Percentiles rank a stretch among this genome's conserved stretches.
phyloP scores from a whole-genome alignment of 1,284 basidiomycete genomes.

The Cystobasidium sp. region DNA sequence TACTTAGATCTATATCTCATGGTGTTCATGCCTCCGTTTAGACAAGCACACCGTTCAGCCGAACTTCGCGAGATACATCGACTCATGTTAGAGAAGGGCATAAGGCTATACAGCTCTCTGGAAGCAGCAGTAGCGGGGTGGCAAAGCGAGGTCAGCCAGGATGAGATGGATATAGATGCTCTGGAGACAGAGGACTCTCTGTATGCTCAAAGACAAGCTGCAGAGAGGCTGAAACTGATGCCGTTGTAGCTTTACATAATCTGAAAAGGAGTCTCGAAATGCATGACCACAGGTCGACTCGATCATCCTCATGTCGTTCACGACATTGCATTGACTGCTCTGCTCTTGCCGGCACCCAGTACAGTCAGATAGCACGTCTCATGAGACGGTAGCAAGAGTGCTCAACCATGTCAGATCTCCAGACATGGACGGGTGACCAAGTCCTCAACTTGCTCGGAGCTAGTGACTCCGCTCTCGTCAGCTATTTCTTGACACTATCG shows the following conservation, averaged over 20 bases:
- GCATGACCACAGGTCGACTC: not conserved
- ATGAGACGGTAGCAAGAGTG: not conserved
- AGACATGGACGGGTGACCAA: slow-evolving; percentile 51
- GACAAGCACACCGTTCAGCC: slow-evolving; percentile 67
- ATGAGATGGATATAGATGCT: slow-evolving; percentile 52
- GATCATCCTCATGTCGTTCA: not conserved
- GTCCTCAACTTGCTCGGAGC: slow-evolving; percentile 49
- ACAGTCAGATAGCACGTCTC: not conserved
- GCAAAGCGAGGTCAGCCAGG: slow-evolving; percentile 56
- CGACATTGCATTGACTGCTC: not conserved
- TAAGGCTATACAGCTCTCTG: slow-evolving; percentile 71
- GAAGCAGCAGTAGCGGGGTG: slow-evolving; percentile 66
- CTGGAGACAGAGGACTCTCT: slow-evolving; percentile 56
- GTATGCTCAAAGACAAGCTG: slow-evolving; percentile 56
- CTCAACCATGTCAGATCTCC: slow-evolving; percentile 36
- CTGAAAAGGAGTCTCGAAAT: not conserved
- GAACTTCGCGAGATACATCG: slow-evolving; percentile 75
- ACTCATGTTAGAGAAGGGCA: slow-evolving; percentile 78
- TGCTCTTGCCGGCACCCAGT: not conserved
- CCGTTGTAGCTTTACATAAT: slow-evolving; percentile 18
- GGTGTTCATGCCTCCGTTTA: slow-evolving; percentile 72
- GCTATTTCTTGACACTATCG: slow-evolving; percentile 62
- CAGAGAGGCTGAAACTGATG: slow-evolving; percentile 37
- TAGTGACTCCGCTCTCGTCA: slow-evolving; percentile 49
- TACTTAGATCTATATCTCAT: slow-evolving; percentile 77